Evolutionary conservation across 2,329 filamentous ascomycete genomes (phyloP).

Genomic region (Rhinocladiella similis): DNA sequence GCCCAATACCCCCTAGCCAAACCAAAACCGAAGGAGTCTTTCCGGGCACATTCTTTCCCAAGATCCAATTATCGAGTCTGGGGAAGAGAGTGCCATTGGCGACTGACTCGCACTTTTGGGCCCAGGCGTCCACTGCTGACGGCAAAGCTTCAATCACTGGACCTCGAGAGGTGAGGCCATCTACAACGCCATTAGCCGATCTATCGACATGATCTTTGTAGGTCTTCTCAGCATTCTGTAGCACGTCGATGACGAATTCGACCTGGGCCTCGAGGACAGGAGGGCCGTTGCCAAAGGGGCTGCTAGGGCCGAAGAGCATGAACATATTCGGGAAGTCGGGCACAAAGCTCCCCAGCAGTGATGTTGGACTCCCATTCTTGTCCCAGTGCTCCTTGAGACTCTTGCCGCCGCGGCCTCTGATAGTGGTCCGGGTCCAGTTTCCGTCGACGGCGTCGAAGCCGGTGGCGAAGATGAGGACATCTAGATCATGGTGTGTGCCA

Average conservation of each 20-base stretch:
- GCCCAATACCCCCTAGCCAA: too few relatives aligned
- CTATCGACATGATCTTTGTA: slow-evolving; percentile 28
- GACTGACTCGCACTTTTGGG: too few relatives aligned
- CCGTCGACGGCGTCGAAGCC: slow-evolving; percentile 47
- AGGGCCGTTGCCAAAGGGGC: slow-evolving; percentile 58
- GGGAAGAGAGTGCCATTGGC: too few relatives aligned
- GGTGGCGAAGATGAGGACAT: slow-evolving; percentile 44
- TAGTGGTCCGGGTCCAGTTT: slow-evolving; percentile 32
- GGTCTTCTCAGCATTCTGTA: slow-evolving; percentile 47
- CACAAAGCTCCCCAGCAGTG: slow-evolving; percentile 44
- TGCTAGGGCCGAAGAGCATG: slow-evolving; percentile 56
- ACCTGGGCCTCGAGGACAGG: slow-evolving; percentile 57
- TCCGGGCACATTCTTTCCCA: too few relatives aligned
- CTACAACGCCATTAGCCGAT: too few relatives aligned
- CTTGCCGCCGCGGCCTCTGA: slow-evolving; percentile 32
- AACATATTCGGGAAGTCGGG: slow-evolving; percentile 51
- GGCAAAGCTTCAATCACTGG: too few relatives aligned
- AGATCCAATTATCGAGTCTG: too few relatives aligned
- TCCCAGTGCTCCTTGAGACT: slow-evolving; percentile 37
- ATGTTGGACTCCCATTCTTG: slow-evolving; percentile 25
- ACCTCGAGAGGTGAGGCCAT: too few relatives aligned
- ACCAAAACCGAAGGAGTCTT: too few relatives aligned
- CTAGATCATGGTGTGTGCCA: slow-evolving; percentile 39
- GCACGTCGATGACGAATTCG: slow-evolving; percentile 45
- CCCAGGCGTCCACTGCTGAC: too few relatives aligned